A percentile compares a stretch with the other conserved stretches of the same genome.
Conservation (phyloP, 306 rosid species). For the Lathyrus sativus region DNA sequence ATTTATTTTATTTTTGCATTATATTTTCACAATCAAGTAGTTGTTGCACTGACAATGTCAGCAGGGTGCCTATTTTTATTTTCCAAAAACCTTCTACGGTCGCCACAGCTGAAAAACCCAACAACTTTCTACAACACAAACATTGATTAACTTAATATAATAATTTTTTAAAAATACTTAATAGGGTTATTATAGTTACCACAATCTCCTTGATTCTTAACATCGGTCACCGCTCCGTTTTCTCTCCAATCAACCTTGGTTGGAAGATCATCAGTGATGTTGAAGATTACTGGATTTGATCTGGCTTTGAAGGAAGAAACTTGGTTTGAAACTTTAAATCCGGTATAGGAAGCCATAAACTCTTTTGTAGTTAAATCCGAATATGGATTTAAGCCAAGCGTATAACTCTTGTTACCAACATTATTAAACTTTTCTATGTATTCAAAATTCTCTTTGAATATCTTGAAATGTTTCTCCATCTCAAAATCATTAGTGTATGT, state of each 20-base stretch:
- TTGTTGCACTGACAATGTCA: not conserved
- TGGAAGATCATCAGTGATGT: not conserved
- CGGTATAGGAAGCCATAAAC: conserved; percentile 33
- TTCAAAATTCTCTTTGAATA: conserved; percentile 39
- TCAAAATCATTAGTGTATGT: conserved; percentile 20
- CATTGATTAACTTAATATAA: no score
- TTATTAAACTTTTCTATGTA: conserved; percentile 45
- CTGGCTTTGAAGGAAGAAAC: no score
- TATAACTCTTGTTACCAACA: conserved; percentile 39
- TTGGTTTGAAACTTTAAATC: not conserved
- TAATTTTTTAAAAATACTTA: not conserved
- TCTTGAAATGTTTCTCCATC: conserved; percentile 38
- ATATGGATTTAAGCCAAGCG: conserved; percentile 37
- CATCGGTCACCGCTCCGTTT: not conserved
- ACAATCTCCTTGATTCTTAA: not conserved
- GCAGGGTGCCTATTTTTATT: not conserved
- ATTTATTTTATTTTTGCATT: no score
- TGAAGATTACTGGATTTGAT: no score
- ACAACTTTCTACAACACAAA: not conserved
- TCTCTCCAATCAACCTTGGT: not conserved
- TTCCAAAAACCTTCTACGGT: not conserved
- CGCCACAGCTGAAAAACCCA: not conserved
- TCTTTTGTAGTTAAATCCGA: conserved; percentile 50
- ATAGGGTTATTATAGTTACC: not conserved
- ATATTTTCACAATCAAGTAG: no score